Percentiles rank a stretch among this genome's conserved stretches.
Evolutionary conservation across 306 rosid species (phyloP).

Genomic region (Cucumis hystrix): DNA sequence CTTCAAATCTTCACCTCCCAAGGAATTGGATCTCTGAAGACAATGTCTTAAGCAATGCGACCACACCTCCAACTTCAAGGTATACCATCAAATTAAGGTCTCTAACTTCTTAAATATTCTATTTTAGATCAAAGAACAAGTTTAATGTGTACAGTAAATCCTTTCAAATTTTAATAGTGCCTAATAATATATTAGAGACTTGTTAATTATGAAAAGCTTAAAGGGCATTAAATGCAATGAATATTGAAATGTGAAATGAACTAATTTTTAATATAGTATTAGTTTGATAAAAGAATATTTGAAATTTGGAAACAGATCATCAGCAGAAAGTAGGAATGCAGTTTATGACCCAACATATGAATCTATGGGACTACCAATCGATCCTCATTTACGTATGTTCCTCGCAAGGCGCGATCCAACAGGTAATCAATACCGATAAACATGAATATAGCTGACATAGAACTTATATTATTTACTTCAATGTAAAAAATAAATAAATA

Average conservation of each 20-base stretch:
- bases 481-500: too few species aligned
- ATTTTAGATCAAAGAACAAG: too few species aligned
- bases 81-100: background rate
- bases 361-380: conserved; percentile 35
- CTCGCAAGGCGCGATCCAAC: conserved; percentile 4
- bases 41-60: background rate
- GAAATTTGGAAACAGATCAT: background rate
- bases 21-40: background rate
- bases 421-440: conserved; percentile 3
- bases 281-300: background rate
- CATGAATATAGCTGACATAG: too few species aligned
- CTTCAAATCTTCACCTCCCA: conserved; percentile 12
- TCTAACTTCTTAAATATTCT: background rate
- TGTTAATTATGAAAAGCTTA: too few species aligned
- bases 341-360: conserved; percentile 36
- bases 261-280: too few species aligned
- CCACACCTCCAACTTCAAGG: background rate
- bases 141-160: too few species aligned
- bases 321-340: conserved; percentile 10
- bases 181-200: too few species aligned
- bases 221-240: too few species aligned
- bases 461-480: too few species aligned
- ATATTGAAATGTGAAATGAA: too few species aligned
- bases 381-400: conserved; percentile 39
- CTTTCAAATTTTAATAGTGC: too few species aligned